Evolutionary conservation across 2,329 filamentous ascomycete genomes (phyloP).

Genomic region (Cladosporium sp.): DNA sequence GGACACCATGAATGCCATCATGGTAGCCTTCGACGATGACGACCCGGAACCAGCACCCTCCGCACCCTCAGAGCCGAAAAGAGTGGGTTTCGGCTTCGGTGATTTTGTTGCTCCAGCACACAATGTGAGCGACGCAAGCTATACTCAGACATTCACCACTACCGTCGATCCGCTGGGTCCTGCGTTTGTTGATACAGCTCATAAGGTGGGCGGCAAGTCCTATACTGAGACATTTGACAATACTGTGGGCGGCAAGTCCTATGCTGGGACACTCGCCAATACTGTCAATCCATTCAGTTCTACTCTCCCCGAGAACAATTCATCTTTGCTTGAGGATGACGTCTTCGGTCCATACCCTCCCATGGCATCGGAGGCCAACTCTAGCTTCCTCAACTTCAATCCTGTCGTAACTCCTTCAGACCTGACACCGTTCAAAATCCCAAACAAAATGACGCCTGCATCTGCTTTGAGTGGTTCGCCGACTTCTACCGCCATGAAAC

Average conservation of each 20-base stretch:
- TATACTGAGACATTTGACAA: not conserved
- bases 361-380: not conserved
- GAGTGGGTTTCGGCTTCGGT: not conserved
- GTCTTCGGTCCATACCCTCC: not conserved
- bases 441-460: not conserved
- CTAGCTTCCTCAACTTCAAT: not conserved
- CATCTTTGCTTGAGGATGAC: not conserved
- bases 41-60: not conserved
- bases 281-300: not conserved
- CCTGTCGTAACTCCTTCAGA: not conserved
- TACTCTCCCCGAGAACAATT: not conserved
- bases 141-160: not conserved
- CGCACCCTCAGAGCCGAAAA: not conserved
- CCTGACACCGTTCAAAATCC: not conserved
- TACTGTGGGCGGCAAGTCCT: too few relatives aligned
- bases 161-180: not conserved
- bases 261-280: not conserved
- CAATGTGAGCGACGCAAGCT: too few relatives aligned
- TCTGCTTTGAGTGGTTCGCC: not conserved
- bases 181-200: too few relatives aligned
- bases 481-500: not conserved
- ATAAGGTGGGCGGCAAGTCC: too few relatives aligned
- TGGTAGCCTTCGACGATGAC: conserved; percentile 1
- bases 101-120: not conserved
- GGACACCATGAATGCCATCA: conserved; percentile 5